Evolutionary conservation across 2,329 filamentous ascomycete species (phyloP), one percentile per base, ranked within the genome.

Genomic region (Hortaea sp.): DNA sequence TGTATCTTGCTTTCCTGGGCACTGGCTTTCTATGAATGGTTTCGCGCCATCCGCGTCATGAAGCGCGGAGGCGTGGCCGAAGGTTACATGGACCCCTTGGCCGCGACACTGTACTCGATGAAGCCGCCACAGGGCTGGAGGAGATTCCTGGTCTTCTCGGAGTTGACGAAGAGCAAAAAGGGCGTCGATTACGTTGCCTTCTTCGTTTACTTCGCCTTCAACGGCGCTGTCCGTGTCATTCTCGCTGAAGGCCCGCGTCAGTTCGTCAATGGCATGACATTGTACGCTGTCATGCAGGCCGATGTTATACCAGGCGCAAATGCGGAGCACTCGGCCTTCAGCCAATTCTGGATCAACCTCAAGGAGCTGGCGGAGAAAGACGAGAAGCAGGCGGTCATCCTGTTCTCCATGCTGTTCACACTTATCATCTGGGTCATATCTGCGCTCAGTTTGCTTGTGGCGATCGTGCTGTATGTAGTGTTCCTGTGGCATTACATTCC

Each of bases 401-500:
- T 97, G 43, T 85, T 82, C 35, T 83, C 87, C 66, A 97, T 97
- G 92, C 70, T 88, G 52, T 97, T 95, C 68, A 95, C 90, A 3
- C 66, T 95, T 20, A 64, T 95, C 45, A 79, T 97, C 56, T 97
- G 90, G 90, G 74, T 88, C 10, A 81, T 97, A 56, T 84, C 85
- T 0, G 77, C 85, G 5, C 62, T 97, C 45, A 75, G 71, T 47
- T 73, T 97, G 43, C 69, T 90, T n/a, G 61, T 85, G 7, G 88
- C 86, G 0, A 70, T 81, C 20, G 58, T 94, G 1, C 81, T 94
- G 49, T 97, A 94, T 66, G 66, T 95, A 34, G 78, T 87, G 58
- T 98, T 95, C 65, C 75, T 98, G 5, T 95, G 85, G 78, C 85
- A 92, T 66, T 92, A 90, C 67, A 90, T 98, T 50, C 88, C 89